These are phyloP conservation scores for Penicillium flavigenum DNA, from an alignment of 495 filamentous ascomycete genomes.

Conservation along the genomic window DNA sequence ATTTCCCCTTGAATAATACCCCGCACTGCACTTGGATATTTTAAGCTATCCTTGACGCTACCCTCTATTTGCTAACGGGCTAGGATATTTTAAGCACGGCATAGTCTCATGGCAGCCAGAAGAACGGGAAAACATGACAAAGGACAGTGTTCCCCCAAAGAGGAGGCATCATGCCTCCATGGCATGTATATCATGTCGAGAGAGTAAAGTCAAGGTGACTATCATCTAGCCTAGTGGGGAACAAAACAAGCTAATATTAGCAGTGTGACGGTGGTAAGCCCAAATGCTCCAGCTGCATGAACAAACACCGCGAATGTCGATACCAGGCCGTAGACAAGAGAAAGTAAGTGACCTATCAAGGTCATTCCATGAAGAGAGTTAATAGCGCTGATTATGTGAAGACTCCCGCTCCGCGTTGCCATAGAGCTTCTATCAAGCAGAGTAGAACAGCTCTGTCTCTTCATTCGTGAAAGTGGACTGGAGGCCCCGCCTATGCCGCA, in stretches of 20 bases:
- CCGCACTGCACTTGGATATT: background rate
- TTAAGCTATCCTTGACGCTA: background rate
- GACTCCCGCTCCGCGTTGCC: conserved; percentile 22
- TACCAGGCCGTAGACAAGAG: conserved; percentile 30
- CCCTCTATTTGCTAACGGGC: background rate
- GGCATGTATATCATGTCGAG: conserved; percentile 30
- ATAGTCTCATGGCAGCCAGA: background rate
- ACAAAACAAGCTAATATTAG: background rate
- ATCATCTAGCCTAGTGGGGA: background rate
- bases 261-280: conserved; percentile 29
- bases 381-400: background rate
- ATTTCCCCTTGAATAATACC: conserved; percentile 4
- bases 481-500: conserved; percentile 16
- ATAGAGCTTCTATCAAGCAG: conserved; percentile 23
- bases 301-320: conserved; percentile 20
- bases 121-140: background rate
- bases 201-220: conserved; percentile 34
- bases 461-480: conserved; percentile 24
- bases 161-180: conserved; percentile 23
- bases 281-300: conserved; percentile 24
- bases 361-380: background rate
- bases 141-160: background rate
- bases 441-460: conserved; percentile 22
- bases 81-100: too few species aligned
- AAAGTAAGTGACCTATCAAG: conserved; percentile 20